Evolutionary conservation across 108 stramenopile species (phyloP).

Genomic region (Nitzschia sp.): DNA sequence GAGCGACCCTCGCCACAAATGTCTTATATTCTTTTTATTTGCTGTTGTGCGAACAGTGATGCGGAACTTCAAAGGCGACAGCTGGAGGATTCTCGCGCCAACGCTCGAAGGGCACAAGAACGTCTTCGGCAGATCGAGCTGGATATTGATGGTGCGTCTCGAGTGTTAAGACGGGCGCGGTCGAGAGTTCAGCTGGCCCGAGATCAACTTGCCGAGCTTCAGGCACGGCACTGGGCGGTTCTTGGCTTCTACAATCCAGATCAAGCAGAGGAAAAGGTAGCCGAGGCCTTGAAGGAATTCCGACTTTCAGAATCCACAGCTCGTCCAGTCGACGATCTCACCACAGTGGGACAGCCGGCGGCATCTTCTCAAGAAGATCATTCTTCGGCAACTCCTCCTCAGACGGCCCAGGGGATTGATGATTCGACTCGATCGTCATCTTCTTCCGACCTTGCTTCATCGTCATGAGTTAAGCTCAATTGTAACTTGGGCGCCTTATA

Average conservation of each 20-base stretch:
- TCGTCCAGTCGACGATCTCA: not conserved
- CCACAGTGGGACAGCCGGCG: not conserved
- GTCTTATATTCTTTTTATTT: not conserved
- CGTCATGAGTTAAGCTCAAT: no score
- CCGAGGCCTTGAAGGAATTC: conserved; percentile 37
- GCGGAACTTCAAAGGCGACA: conserved; percentile 32
- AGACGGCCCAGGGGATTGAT: no score
- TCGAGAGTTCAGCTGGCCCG: conserved; percentile 52
- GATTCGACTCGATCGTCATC: no score
- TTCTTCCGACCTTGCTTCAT: no score
- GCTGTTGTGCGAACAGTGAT: conserved; percentile 18
- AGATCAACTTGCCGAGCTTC: conserved; percentile 46
- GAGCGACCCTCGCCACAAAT: not conserved
- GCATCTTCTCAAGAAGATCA: not conserved
- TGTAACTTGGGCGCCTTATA: no score
- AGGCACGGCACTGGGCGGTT: conserved; percentile 77
- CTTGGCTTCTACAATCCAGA: conserved; percentile 72
- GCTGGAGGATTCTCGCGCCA: conserved; percentile 43
- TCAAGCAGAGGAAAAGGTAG: conserved; percentile 39
- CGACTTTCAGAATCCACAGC: not conserved
- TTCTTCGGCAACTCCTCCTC: no score
- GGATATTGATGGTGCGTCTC: conserved; percentile 69
- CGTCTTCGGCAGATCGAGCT: conserved; percentile 56
- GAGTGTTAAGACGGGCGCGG: conserved; percentile 58
- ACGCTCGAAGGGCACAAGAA: conserved; percentile 20